phyloP scores from a whole-genome alignment of 495 filamentous ascomycete species.

The Penicillium goetzii region DNA sequence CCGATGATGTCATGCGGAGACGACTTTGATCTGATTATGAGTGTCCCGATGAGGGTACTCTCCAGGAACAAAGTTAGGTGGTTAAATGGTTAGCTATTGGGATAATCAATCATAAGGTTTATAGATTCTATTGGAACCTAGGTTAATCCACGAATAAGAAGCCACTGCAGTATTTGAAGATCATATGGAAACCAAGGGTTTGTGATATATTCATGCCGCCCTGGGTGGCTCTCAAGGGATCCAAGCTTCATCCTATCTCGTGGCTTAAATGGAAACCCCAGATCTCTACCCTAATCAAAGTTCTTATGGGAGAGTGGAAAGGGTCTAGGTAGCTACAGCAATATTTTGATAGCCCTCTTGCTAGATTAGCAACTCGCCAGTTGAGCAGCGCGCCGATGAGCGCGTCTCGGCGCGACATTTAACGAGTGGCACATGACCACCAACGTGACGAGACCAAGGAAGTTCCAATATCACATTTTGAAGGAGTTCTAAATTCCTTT shows the following conservation, averaged over 20 bases:
- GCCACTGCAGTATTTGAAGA: neutral
- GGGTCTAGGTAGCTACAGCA: neutral
- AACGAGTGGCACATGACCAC: neutral
- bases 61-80: neutral
- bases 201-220: neutral
- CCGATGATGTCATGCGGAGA: conserved; percentile 38
- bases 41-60: neutral
- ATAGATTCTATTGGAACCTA: neutral
- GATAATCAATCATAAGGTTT: neutral
- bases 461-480: neutral
- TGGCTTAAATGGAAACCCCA: neutral
- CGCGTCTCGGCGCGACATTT: neutral
- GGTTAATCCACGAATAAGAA: neutral
- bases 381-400: neutral
- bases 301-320: neutral
- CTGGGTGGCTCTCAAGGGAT: neutral
- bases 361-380: neutral
- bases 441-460: neutral
- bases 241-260: neutral
- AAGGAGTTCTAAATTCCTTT: neutral
- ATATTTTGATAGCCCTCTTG: neutral
- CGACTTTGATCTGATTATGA: neutral
- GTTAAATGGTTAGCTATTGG: neutral
- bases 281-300: neutral
- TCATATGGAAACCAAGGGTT: neutral